A percentile compares a stretch with the other conserved stretches of the same genome.
These are phyloP conservation scores for Nannizzia gypsea DNA, from an alignment of 2,329 filamentous ascomycete genomes.

Conservation along the genomic window DNA sequence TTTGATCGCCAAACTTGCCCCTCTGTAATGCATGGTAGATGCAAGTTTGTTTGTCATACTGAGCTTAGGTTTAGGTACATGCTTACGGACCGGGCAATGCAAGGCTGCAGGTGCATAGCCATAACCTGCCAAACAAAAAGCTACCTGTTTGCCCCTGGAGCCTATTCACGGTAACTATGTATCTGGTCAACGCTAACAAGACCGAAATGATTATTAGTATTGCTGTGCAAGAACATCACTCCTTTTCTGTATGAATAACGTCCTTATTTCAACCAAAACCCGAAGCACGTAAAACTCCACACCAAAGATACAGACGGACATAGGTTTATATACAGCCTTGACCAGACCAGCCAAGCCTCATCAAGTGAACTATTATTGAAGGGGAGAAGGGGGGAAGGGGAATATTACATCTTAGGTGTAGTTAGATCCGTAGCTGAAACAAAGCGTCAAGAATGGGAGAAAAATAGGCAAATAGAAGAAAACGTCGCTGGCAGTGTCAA, in stretches of 20 bases:
- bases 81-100: neutral
- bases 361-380: neutral
- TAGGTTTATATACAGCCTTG: neutral
- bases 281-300: neutral
- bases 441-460: neutral
- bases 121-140: neutral
- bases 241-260: neutral
- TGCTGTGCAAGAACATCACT: neutral
- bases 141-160: neutral
- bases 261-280: conserved; percentile 1
- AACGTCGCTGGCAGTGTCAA: neutral
- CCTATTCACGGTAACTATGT: neutral
- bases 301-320: neutral
- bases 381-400: neutral
- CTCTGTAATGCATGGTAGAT: neutral
- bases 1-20: neutral
- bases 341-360: neutral
- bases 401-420: neutral
- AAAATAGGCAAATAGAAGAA: neutral
- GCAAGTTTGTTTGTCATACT: neutral
- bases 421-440: neutral
- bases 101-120: neutral
- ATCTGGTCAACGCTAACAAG: neutral
- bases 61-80: neutral
- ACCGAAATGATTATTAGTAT: conserved; percentile 1